Evolutionary conservation across 2,329 filamentous ascomycete genomes (phyloP).

Genomic region (Grosmannia penicillata): DNA sequence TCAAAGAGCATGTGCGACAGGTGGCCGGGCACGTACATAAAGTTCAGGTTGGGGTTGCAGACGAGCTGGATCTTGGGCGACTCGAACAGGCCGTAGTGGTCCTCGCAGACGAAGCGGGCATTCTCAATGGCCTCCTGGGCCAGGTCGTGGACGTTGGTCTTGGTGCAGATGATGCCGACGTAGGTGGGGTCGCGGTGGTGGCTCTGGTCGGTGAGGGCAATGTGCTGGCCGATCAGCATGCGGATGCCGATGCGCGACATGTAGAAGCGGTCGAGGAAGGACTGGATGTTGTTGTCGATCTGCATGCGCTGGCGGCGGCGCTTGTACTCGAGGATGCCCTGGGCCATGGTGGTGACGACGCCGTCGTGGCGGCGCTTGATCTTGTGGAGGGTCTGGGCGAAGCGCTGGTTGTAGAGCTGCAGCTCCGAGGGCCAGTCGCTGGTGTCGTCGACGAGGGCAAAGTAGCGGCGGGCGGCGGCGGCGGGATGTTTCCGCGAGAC

Average conservation of each 20-base stretch:
- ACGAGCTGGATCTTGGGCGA: constrained; percentile 93
- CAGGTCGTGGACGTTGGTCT: constrained; percentile 89
- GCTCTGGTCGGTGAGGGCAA: constrained; percentile 86
- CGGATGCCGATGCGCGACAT: constrained; percentile 99
- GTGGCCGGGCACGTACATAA: constrained; percentile 99
- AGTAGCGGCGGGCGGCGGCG: constrained; percentile 58
- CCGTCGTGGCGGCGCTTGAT: constrained; percentile 95
- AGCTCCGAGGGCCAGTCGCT: constrained; percentile 89
- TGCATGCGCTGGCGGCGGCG: constrained; percentile 92
- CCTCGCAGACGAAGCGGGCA: constrained; percentile 96
- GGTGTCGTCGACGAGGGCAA: constrained; percentile 77
- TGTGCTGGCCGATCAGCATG: constrained; percentile 98
- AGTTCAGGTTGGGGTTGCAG: constrained; percentile 85
- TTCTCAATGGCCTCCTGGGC: constrained; percentile 97
- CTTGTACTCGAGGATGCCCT: constrained; percentile 97
- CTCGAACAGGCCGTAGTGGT: constrained; percentile 95
- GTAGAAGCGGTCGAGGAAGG: constrained; percentile 97
- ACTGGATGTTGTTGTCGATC: constrained; percentile 93
- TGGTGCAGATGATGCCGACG: constrained; percentile 97
- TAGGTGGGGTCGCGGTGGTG: constrained; percentile 83
- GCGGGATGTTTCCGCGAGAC: constrained; percentile 27
- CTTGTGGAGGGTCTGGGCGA: constrained; percentile 74
- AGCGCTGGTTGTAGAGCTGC: constrained; percentile 83
- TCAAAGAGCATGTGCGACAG: constrained; percentile 99
- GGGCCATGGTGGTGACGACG: constrained; percentile 94